phyloP scores from a whole-genome alignment of 495 filamentous ascomycete species.

The Pseudotulostoma volvatum region DNA sequence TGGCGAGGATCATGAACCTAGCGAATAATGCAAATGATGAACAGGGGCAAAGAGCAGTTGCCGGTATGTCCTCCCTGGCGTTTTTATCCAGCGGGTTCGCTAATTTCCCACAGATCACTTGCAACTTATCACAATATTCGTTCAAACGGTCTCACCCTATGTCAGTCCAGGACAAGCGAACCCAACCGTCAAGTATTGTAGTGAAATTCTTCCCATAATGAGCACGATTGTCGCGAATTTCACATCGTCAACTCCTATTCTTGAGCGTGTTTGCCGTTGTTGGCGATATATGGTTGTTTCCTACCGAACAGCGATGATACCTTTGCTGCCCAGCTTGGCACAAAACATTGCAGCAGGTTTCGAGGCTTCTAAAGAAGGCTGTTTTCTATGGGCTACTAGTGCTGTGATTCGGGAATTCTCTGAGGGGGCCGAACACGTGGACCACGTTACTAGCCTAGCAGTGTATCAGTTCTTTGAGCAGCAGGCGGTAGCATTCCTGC shows the following conservation, averaged over 20 bases:
- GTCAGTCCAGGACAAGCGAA: conserved; percentile 57
- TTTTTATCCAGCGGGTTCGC: conserved; percentile 3
- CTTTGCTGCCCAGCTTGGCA: conserved; percentile 69
- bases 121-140: conserved; percentile 79
- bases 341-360: conserved; percentile 77
- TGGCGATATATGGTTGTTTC: conserved; percentile 95
- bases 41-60: conserved; percentile 61
- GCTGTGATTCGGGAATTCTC: conserved; percentile 92
- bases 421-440: conserved; percentile 70
- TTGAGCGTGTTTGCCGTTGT: conserved; percentile 84
- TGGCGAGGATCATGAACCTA: conserved; percentile 67
- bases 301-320: conserved; percentile 75
- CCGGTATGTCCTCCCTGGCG: conserved; percentile 38
- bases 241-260: conserved; percentile 65
- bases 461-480: conserved; percentile 92
- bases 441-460: conserved; percentile 61
- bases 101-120: conserved; percentile 50
- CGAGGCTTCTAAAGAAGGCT: conserved; percentile 72
- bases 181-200: conserved; percentile 89
- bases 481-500: conserved; percentile 73
- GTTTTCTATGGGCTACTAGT: conserved; percentile 93
- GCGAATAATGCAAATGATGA: conserved; percentile 75
- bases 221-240: conserved; percentile 74
- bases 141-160: conserved; percentile 63
- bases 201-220: conserved; percentile 78